These are phyloP conservation scores for Abrus pulchellus DNA, from an alignment of 306 rosid species.

Conservation along the genomic window DNA sequence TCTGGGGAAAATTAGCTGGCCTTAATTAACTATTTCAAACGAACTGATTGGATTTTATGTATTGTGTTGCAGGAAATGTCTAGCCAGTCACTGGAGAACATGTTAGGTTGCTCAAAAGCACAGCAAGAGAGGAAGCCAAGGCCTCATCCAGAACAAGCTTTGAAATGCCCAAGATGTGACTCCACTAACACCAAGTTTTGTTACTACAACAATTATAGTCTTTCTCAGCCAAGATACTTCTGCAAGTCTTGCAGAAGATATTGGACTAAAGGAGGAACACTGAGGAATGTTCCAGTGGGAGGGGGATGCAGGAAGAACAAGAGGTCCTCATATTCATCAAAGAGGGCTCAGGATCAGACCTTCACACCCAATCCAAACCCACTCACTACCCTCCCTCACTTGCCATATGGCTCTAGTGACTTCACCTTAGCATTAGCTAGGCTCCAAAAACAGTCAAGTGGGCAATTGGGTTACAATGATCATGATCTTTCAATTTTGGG, in stretches of 20 bases:
- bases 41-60: slow-evolving; percentile 3
- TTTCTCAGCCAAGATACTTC: slow-evolving; percentile 92
- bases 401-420: slow-evolving; percentile 71
- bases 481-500: slow-evolving; percentile 62
- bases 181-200: slow-evolving; percentile 94
- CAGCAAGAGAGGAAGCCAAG: slow-evolving; percentile 67
- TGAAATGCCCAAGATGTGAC: slow-evolving; percentile 91
- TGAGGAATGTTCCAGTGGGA: slow-evolving; percentile 97
- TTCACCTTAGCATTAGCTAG: slow-evolving; percentile 80
- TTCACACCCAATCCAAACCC: slow-evolving; percentile 62
- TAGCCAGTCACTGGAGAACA: slow-evolving; percentile 69
- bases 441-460: slow-evolving; percentile 63
- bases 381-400: slow-evolving; percentile 47
- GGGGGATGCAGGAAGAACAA: slow-evolving; percentile 97
- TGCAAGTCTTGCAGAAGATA: slow-evolving; percentile 97
- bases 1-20: background rate
- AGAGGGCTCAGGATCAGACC: slow-evolving; percentile 53
- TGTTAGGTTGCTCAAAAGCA: slow-evolving; percentile 54
- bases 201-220: slow-evolving; percentile 96
- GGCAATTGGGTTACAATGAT: slow-evolving; percentile 56
- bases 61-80: slow-evolving; percentile 73
- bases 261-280: slow-evolving; percentile 97
- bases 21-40: background rate
- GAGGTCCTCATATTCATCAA: slow-evolving; percentile 66
- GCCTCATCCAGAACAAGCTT: slow-evolving; percentile 86